Conservation (phyloP, 352 stramenopile species). For the Pythium sp. region DNA sequence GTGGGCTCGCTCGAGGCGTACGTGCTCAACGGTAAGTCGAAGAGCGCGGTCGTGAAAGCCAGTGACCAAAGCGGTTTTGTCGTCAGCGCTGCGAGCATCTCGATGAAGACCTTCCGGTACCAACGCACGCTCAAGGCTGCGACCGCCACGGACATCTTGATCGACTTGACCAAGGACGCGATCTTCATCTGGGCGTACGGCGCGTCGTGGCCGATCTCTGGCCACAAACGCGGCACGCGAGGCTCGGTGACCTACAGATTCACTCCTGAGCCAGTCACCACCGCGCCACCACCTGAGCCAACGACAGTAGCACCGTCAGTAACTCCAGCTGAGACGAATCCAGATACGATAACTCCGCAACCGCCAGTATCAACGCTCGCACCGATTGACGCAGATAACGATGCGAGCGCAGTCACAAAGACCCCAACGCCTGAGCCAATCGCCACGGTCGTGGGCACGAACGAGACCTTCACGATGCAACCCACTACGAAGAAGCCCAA, state of each 20-base stretch:
- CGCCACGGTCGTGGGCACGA: not conserved
- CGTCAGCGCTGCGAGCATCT: constrained; percentile 29
- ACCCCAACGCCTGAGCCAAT: not conserved
- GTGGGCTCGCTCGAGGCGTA: constrained; percentile 43
- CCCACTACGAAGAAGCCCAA: not conserved
- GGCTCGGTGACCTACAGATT: constrained; percentile 57
- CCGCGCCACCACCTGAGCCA: not conserved
- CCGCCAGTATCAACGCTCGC: not conserved
- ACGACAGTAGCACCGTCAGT: not conserved
- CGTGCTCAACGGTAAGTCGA: constrained; percentile 48
- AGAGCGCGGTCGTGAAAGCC: constrained; percentile 38
- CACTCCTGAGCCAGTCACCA: not conserved
- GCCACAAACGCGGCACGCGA: constrained; percentile 43
- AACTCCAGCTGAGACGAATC: not conserved
- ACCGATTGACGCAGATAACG: not conserved
- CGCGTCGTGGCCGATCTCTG: constrained; percentile 58
- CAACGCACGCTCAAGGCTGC: constrained; percentile 57
- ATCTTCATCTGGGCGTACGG: constrained; percentile 77
- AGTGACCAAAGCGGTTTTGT: constrained; percentile 43
- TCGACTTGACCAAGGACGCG: constrained; percentile 30
- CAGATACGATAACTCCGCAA: not conserved
- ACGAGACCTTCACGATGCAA: not conserved
- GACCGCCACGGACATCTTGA: constrained; percentile 41
- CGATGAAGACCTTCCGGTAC: constrained; percentile 66
- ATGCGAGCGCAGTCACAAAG: not conserved